Conservation (phyloP, 148 eudicot genomes). For the Linanthus parryae region DNA sequence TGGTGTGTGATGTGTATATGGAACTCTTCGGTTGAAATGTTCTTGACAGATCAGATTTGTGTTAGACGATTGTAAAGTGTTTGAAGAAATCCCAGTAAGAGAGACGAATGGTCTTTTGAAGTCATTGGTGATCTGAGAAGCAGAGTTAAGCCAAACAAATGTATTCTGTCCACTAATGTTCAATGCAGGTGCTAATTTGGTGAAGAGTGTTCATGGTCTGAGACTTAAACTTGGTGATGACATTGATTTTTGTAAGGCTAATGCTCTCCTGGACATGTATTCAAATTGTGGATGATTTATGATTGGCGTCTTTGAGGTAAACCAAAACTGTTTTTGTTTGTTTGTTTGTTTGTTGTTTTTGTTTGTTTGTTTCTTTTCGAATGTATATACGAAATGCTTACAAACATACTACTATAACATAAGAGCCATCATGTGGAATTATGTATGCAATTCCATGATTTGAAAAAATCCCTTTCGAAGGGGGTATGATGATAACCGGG, state of each 20-base stretch:
- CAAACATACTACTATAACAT: too few relatives aligned
- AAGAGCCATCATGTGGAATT: too few relatives aligned
- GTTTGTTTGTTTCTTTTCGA: too few relatives aligned
- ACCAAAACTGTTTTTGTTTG: too few relatives aligned
- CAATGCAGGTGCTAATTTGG: slow-evolving; percentile 51
- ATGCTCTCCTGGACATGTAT: slow-evolving; percentile 69
- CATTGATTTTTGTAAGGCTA: slow-evolving; percentile 51
- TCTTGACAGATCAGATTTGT: slow-evolving; percentile 37
- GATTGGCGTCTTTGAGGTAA: slow-evolving; percentile 34
- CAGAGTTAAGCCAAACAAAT: slow-evolving; percentile 42
- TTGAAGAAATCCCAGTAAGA: slow-evolving; percentile 43
- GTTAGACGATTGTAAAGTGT: slow-evolving; percentile 36
- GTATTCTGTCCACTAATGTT: slow-evolving; percentile 48
- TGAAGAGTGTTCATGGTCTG: slow-evolving; percentile 48
- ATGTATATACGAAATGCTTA: too few relatives aligned
- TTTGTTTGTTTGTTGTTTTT: too few relatives aligned
- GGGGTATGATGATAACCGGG: too few relatives aligned
- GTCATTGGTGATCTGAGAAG: slow-evolving; percentile 45
- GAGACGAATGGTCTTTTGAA: slow-evolving; percentile 46
- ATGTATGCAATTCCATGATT: too few relatives aligned
- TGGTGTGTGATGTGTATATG: slow-evolving; percentile 56
- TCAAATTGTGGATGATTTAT: slow-evolving; percentile 62
- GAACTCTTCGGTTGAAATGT: slow-evolving; percentile 58
- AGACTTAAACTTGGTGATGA: slow-evolving; percentile 43
- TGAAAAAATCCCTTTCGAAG: too few relatives aligned